A percentile compares a stretch with the other conserved stretches of the same genome.
Conservation (phyloP, 352 stramenopile species). For the Phytophthora chlamydospora region DNA sequence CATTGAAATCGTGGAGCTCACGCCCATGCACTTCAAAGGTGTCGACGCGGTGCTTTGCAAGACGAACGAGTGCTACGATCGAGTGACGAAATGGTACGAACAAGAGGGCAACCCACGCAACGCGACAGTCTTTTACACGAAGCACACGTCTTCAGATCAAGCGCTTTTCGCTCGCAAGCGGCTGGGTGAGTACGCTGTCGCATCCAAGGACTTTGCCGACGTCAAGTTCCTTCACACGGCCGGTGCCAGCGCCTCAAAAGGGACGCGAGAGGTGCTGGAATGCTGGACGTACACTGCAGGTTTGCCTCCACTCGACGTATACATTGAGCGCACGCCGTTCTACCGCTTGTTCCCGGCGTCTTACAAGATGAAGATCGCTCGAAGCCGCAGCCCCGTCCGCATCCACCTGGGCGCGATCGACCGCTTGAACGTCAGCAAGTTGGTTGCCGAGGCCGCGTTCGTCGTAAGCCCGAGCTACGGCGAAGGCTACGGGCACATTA, state of each 20-base stretch:
- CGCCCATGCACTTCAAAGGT: constrained; percentile 49
- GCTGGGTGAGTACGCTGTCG: constrained; percentile 29
- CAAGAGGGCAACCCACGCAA: constrained; percentile 53
- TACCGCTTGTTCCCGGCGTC: constrained; percentile 27
- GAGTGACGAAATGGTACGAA: constrained; percentile 52
- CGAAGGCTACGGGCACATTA: constrained; percentile 78
- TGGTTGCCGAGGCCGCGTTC: constrained; percentile 53
- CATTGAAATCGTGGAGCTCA: constrained; percentile 64
- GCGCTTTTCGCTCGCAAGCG: constrained; percentile 29
- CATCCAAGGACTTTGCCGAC: constrained; percentile 45
- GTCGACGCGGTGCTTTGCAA: constrained; percentile 73
- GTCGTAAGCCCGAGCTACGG: constrained; percentile 62
- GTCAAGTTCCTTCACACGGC: constrained; percentile 58
- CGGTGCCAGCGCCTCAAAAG: constrained; percentile 58
- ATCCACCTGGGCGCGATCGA: constrained; percentile 38
- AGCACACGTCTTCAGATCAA: constrained; percentile 53
- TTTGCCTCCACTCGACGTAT: constrained; percentile 50
- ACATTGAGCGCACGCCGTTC: constrained; percentile 37
- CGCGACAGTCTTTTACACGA: constrained; percentile 56
- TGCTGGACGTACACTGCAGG: constrained; percentile 57
- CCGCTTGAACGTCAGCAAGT: constrained; percentile 39
- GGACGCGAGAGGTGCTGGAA: constrained; percentile 55
- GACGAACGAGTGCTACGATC: constrained; percentile 52
- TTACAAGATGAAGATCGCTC: constrained; percentile 30
- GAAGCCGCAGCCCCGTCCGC: constrained; percentile 34